Conservation (phyloP, 108 stramenopile genomes). For the Thalassiosira profunda region DNA sequence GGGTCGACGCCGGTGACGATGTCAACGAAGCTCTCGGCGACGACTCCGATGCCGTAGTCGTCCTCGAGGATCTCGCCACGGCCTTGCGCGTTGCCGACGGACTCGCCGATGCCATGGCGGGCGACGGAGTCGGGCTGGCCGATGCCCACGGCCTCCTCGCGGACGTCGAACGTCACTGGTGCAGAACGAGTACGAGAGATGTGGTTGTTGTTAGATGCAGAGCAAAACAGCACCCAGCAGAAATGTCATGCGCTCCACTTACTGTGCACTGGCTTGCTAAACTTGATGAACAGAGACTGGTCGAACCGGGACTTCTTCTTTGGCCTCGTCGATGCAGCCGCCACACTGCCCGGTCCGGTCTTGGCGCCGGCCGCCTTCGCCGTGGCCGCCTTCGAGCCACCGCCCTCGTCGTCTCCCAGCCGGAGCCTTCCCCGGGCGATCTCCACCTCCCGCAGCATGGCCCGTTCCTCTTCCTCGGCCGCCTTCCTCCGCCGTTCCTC, state of each 20-base stretch:
- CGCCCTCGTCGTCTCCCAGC: constrained; percentile 66
- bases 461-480: constrained; percentile 69
- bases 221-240: background rate
- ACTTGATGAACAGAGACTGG: constrained; percentile 88
- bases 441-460: constrained; percentile 89
- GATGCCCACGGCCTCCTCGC: constrained; percentile 85
- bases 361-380: background rate
- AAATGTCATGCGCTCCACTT: constrained; percentile 22
- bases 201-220: too few relatives aligned
- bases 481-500: constrained; percentile 43
- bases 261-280: constrained; percentile 91
- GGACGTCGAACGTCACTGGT: constrained; percentile 80
- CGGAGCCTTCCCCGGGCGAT: constrained; percentile 77
- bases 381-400: background rate
- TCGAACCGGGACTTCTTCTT: constrained; percentile 91
- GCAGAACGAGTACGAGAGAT: background rate
- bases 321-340: constrained; percentile 34
- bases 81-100: constrained; percentile 50
- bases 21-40: constrained; percentile 84
- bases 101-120: constrained; percentile 84
- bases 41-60: constrained; percentile 93
- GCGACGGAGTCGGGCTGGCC: constrained; percentile 84
- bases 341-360: background rate
- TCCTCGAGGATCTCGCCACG: constrained; percentile 81
- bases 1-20: constrained; percentile 92